Evolutionary conservation across 768 basidiomycete species (phyloP).

Genomic region (Holtermanniella nyarrowii): DNA sequence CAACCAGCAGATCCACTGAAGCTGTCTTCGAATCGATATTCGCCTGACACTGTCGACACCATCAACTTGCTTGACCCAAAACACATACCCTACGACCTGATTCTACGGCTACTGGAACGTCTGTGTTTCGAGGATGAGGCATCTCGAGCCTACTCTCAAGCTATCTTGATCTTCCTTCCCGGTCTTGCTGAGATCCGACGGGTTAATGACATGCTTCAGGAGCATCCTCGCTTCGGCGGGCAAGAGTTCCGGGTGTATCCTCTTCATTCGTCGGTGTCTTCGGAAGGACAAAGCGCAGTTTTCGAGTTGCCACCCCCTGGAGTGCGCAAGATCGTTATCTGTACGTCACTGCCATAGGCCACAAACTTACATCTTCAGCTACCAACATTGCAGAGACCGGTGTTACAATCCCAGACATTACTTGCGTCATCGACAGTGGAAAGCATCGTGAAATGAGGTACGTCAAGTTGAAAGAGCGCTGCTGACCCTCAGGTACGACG

Average conservation of each 20-base stretch:
- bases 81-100: slow-evolving; percentile 81
- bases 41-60: slow-evolving; percentile 59
- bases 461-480: slow-evolving; percentile 3
- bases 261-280: slow-evolving; percentile 85
- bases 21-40: slow-evolving; percentile 51
- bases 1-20: slow-evolving; percentile 27
- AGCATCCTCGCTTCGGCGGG: slow-evolving; percentile 63
- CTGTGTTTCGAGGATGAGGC: slow-evolving; percentile 61
- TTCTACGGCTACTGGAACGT: slow-evolving; percentile 67
- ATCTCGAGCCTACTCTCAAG: slow-evolving; percentile 56
- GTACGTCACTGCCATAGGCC: slow-evolving; percentile 43
- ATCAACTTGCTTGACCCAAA: slow-evolving; percentile 80
- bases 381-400: slow-evolving; percentile 64
- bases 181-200: slow-evolving; percentile 88
- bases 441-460: slow-evolving; percentile 90
- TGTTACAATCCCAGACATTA: slow-evolving; percentile 95
- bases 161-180: slow-evolving; percentile 85
- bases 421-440: slow-evolving; percentile 88
- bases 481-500: slow-evolving; percentile 62
- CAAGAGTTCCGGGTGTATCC: slow-evolving; percentile 66
- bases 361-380: slow-evolving; percentile 9
- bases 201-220: slow-evolving; percentile 65
- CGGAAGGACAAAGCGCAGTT: slow-evolving; percentile 78
- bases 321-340: slow-evolving; percentile 85
- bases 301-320: slow-evolving; percentile 77